Evolutionary conservation across 208 protist species (phyloP).

Genomic region (Balamuthia mandrillaris): DNA sequence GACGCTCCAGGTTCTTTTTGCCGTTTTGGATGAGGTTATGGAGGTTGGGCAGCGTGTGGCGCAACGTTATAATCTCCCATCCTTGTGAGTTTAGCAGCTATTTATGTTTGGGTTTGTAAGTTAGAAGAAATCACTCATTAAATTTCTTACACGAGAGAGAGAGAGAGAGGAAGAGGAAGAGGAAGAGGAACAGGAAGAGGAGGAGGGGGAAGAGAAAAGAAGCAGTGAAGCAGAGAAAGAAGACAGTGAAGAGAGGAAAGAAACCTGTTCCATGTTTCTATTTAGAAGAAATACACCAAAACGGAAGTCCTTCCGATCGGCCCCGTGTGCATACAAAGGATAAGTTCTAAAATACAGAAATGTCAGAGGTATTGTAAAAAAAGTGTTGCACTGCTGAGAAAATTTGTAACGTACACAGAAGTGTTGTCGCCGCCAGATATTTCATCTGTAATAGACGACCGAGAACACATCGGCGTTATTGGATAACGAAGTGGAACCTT

Average conservation of each 20-base stretch:
- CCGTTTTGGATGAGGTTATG: no score
- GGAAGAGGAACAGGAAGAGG: not conserved
- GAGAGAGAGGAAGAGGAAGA: not conserved
- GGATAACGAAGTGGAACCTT: constrained; percentile 41
- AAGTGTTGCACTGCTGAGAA: not conserved
- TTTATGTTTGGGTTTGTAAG: no score
- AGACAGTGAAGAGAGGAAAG: not conserved
- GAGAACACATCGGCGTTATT: constrained; percentile 16
- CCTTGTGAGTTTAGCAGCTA: constrained; percentile 20
- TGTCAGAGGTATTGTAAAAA: not conserved
- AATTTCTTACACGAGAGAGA: no score
- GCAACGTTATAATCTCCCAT: constrained; percentile 3
- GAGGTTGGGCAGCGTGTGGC: not conserved
- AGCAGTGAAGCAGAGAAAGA: not conserved
- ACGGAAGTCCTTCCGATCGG: constrained; percentile 17
- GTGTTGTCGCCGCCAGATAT: not conserved
- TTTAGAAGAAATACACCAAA: constrained; percentile 45
- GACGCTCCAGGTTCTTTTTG: no score
- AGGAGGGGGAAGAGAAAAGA: not conserved
- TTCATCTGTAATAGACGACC: constrained; percentile 38
- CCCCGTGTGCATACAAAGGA: constrained; percentile 32
- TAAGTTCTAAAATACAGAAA: not conserved
- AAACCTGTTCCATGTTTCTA: constrained; percentile 37
- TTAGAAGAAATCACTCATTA: no score
- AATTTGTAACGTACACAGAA: not conserved